Base-by-base conservation (phyloP, 164 flowering plant genomes). In the Cinnamomum micranthum region DNA sequence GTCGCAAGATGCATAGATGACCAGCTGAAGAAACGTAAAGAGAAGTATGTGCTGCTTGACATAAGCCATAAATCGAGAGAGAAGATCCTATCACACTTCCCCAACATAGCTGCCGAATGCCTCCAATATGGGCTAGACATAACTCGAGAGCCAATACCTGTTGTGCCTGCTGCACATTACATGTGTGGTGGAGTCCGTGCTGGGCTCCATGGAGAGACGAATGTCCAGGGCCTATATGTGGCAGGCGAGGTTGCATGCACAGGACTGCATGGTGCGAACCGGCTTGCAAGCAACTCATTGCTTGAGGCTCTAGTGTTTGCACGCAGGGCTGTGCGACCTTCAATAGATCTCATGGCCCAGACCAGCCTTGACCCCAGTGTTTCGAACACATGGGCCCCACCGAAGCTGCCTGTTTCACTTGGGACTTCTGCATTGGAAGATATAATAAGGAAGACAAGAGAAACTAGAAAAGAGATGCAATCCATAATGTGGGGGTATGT, bases 221-320 rank as follows among this genome's bases (percentile, higher is more conserved):
- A 93, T 71, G 90, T 95, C 19, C 70, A 35, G 22, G 99, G 98
- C 33, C 84, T 95, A 24, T 93, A 87, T 80, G 99, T 92, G 64
- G 99, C 99, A 6, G 99, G 99, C 55, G 99, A 95, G 80, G 98
- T 93, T 58, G 99, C 99, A 20, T 95, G 99, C 85, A 91, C 99
- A 2, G 99, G 99, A 27, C 80, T 95, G 80, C 99, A 95, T 77
- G 98, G 99, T n/a, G 99, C 99, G 51, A 95, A 95, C 79, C 77
- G 99, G 66, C 91, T 95, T 7, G 98, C 99, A 2, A 95, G 99
- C 81, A 95, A 95, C 80, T 95, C 99, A 23, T 80, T 95, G 77
- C 94, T 95, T 33, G 99, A 95, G 81, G 99, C 99, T 1, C 83
- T 95, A 1, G 99, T 95, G 20, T 95, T 95, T 83, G 96, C 99